Base-by-base conservation (phyloP, 78 protist species). In the Guillardia theta region DNA sequence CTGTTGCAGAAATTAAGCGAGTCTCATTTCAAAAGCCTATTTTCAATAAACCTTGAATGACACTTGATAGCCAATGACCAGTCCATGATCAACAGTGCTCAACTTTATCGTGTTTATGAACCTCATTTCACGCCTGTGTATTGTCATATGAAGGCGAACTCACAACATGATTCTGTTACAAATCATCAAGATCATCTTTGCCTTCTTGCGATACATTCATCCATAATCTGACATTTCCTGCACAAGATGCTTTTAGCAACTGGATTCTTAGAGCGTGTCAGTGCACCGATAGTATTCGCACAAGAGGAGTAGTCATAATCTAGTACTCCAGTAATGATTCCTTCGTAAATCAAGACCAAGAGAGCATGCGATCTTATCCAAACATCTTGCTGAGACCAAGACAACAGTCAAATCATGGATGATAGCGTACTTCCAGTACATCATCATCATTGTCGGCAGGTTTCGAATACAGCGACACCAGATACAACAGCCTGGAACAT, bases 171-270 rank as follows among this genome's bases (percentile, higher is more conserved):
- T n/a, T n/a, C n/a, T 58, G 48, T 0, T 27, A 76, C 87, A 80
- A n/a, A 30, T 80, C 90, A 33, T 80, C 90, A 27, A 80, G 90
- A 24, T 39, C 46, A 9, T 80, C 90, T 48, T 44, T 39, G 5
- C 53, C 90, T 44, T 80, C 90, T 80, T 80, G 90, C 48, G 90
- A 80, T 30, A 80, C 37, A 48, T 80, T 80, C 48, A 80, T 80
- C 53, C 46, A 44, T 8, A 80, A 19, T 4, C 90, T 46, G 6
- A 22, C 21, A 24, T 2, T 80, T 44, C 90, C 90, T 76, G 87
- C 47, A 19, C 43, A n/a, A 6, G 80, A 19, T n/a, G n/a, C n/a
- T n/a, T n/a, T n/a, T n/a, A n/a, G n/a, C n/a, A n/a, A n/a, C n/a
- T n/a, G n/a, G 30, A 27, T 58, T 76, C 8, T 76, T 44, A 37